phyloP scores from a whole-genome alignment of 1,284 basidiomycete species.

The Ceratobasidium papillatum region DNA sequence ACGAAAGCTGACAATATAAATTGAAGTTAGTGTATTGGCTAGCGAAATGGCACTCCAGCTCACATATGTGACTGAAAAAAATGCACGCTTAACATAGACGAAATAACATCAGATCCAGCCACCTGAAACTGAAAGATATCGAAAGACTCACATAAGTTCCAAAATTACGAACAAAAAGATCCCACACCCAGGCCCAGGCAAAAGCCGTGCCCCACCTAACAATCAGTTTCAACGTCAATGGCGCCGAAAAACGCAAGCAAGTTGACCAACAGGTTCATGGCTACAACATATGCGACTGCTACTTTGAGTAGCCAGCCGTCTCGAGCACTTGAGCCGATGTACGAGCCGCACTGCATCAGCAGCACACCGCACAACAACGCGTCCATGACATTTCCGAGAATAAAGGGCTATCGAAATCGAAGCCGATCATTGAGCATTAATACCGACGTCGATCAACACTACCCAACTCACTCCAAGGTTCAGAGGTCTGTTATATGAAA shows the following conservation, averaged over 20 bases:
- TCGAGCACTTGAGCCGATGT: not conserved
- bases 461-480: not conserved
- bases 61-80: constrained; percentile 11
- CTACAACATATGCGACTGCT: not conserved
- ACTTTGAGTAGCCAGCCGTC: not conserved
- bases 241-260: not conserved
- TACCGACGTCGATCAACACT: not conserved
- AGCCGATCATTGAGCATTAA: not conserved
- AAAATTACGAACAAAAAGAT: constrained; percentile 21
- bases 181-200: constrained; percentile 3
- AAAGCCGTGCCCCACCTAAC: not conserved
- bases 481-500: not conserved
- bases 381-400: constrained; percentile 1
- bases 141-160: constrained; percentile 12
- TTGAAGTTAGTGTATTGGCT: not conserved
- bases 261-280: constrained; percentile 1
- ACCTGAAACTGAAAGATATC: not conserved
- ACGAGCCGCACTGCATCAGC: constrained; percentile 6
- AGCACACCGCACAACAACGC: not conserved
- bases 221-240: not conserved
- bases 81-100: not conserved
- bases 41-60: not conserved
- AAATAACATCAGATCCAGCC: not conserved
- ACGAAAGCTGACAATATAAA: not conserved
- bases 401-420: not conserved